Evolutionary conservation across 805 yeast species (phyloP).

Genomic region (Teunomyces gatunensis): DNA sequence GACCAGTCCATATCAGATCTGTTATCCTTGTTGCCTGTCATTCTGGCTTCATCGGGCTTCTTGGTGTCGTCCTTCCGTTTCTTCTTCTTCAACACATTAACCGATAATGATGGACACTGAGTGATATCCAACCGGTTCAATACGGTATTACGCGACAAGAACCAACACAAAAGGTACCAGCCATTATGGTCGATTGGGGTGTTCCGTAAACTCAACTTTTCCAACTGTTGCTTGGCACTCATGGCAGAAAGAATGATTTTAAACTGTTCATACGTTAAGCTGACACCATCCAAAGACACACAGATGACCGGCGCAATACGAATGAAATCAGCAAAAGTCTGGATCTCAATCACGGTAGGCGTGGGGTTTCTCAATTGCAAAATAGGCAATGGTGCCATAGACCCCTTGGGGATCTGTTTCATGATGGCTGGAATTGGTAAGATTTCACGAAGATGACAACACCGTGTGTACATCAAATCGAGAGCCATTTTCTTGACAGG

Average conservation of each 20-base stretch:
- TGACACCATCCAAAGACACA: constrained; percentile 75
- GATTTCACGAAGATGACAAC: constrained; percentile 90
- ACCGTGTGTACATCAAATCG: constrained; percentile 81
- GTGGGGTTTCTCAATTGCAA: constrained; percentile 79
- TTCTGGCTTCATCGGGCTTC: constrained; percentile 33
- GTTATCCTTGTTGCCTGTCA: constrained; percentile 49
- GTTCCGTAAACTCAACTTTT: constrained; percentile 74
- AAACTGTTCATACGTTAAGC: constrained; percentile 72
- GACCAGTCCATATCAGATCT: constrained; percentile 85
- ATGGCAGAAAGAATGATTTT: constrained; percentile 69
- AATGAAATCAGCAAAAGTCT: constrained; percentile 84
- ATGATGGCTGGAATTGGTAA: constrained; percentile 88
- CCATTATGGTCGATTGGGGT: constrained; percentile 69
- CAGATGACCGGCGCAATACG: constrained; percentile 80
- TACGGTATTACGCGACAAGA: constrained; percentile 60
- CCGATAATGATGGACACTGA: constrained; percentile 54
- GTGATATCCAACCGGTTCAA: constrained; percentile 66
- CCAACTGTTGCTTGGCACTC: constrained; percentile 60
- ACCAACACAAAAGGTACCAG: constrained; percentile 79
- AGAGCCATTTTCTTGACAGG: constrained; percentile 49
- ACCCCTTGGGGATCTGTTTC: constrained; percentile 75
- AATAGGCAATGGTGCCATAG: constrained; percentile 69
- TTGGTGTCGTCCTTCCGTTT: constrained; percentile 22
- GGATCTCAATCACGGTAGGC: constrained; percentile 85
- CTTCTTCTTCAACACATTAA: constrained; percentile 42